These are phyloP conservation scores for Solanum piurae DNA, from an alignment of 257 asterid genomes.

Conservation along the genomic window DNA sequence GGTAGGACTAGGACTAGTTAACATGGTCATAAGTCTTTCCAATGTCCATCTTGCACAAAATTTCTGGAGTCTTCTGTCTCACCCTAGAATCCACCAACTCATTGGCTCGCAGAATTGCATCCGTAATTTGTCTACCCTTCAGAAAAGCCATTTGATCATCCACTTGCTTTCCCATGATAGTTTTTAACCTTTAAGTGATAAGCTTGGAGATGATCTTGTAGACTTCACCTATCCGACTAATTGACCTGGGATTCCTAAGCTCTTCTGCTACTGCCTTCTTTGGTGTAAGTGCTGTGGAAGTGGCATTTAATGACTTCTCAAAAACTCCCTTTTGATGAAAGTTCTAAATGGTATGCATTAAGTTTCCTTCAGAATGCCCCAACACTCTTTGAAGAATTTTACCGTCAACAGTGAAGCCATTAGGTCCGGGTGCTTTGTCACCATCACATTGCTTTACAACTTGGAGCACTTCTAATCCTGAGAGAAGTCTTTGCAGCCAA, in stretches of 20 bases:
- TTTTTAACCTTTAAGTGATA: background rate
- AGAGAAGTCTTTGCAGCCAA: background rate
- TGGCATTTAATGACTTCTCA: background rate
- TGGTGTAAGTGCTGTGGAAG: background rate
- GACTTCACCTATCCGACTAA: background rate
- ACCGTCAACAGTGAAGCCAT: background rate
- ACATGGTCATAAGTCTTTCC: too few species aligned
- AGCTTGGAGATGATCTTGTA: background rate
- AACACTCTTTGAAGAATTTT: background rate
- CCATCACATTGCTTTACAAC: background rate
- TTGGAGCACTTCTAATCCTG: background rate
- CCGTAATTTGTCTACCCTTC: background rate
- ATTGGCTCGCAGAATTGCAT: background rate
- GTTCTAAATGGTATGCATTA: background rate
- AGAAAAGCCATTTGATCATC: background rate
- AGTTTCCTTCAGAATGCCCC: background rate
- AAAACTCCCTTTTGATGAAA: background rate
- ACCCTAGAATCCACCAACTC: too few species aligned
- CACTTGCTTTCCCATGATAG: background rate
- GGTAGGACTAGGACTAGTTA: too few species aligned
- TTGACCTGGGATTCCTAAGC: too few species aligned
- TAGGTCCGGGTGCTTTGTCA: background rate
- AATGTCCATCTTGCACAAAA: too few species aligned
- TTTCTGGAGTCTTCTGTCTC: too few species aligned
- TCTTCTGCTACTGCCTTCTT: background rate